These are phyloP conservation scores for Solanum infundibuliforme DNA, from an alignment of 257 asterid genomes.

Conservation along the genomic window DNA sequence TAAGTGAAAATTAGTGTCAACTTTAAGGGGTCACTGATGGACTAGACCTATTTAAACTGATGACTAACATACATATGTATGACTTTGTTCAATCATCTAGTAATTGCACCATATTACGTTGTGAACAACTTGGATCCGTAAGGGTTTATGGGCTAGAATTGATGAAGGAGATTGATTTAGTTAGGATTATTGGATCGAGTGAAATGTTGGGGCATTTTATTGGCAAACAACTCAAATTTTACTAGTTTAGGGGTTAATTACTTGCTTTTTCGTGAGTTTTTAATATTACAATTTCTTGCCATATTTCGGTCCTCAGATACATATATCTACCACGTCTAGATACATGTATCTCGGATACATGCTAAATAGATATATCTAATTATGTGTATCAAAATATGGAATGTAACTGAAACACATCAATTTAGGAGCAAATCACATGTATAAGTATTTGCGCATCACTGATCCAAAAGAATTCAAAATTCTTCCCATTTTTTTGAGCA, in stretches of 20 bases:
- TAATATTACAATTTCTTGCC: not conserved
- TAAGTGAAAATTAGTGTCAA: too few species aligned
- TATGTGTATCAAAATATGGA: not conserved
- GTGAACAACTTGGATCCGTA: not conserved
- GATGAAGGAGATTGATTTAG: not conserved
- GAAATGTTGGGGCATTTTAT: not conserved
- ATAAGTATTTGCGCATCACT: not conserved
- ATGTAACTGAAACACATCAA: not conserved
- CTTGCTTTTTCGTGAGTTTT: not conserved
- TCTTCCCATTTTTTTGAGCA: not conserved
- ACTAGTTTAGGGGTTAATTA: not conserved
- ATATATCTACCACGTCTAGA: too few species aligned
- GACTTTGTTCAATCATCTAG: not conserved
- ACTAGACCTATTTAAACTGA: too few species aligned
- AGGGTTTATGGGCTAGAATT: not conserved
- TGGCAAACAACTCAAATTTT: not conserved
- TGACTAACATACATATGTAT: not conserved
- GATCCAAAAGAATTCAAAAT: not conserved
- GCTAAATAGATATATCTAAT: too few species aligned
- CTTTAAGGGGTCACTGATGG: too few species aligned
- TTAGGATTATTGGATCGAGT: not conserved
- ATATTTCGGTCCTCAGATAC: not conserved
- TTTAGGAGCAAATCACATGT: not conserved
- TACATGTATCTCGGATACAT: too few species aligned
- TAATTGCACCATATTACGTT: not conserved